Evolutionary conservation across 768 basidiomycete genomes (phyloP).

Genomic region (Hypsizygus marmoreus): DNA sequence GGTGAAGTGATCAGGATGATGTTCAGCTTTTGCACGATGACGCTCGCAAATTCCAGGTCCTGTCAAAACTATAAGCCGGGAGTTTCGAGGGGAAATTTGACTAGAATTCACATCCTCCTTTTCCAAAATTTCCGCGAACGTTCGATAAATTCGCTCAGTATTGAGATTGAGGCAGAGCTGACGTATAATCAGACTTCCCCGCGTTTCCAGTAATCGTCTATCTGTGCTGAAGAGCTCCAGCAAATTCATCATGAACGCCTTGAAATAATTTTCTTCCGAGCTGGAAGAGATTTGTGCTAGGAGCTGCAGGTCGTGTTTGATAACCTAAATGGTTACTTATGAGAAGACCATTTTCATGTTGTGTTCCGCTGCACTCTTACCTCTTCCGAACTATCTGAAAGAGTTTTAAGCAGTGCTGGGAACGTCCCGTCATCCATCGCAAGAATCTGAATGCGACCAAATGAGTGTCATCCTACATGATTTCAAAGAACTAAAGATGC

Average conservation of each 20-base stretch:
- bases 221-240: constrained; percentile 96
- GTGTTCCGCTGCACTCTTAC: constrained; percentile 35
- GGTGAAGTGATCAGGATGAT: constrained; percentile 96
- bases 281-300: constrained; percentile 96
- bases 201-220: constrained; percentile 80
- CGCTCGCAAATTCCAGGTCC: constrained; percentile 97
- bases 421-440: constrained; percentile 98
- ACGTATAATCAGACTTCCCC: constrained; percentile 94
- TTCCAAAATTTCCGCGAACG: constrained; percentile 96
- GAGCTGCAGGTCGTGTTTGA: constrained; percentile 94
- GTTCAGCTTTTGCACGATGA: constrained; percentile 96
- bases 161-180: constrained; percentile 93
- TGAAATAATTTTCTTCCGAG: constrained; percentile 95
- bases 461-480: neutral
- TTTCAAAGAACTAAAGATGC: constrained; percentile 39
- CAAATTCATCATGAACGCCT: constrained; percentile 92
- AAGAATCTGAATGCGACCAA: constrained; percentile 63
- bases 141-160: constrained; percentile 92
- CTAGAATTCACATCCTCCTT: constrained; percentile 98
- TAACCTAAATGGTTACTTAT: constrained; percentile 56
- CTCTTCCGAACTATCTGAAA: constrained; percentile 97
- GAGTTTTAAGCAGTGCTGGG: constrained; percentile 89
- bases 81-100: too few species aligned
- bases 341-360: neutral
- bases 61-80: constrained; percentile 29